Percentiles rank a stretch among this genome's conserved stretches.
Evolutionary conservation across 148 eudicot species (phyloP).

Genomic region (Heliamphora exappendiculata): DNA sequence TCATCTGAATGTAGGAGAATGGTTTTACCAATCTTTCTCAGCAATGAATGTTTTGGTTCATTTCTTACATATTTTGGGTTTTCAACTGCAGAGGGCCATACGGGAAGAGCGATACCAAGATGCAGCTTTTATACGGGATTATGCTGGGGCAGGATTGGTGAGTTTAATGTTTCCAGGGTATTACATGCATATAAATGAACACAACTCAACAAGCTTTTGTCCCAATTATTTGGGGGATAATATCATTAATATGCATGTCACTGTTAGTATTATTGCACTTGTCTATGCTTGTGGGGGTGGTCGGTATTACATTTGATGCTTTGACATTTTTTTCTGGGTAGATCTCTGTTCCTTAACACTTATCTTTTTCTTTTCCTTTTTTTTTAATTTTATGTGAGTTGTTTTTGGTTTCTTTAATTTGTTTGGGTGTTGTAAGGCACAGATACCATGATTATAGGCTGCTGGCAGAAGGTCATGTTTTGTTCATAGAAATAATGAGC

Average conservation of each 20-base stretch:
- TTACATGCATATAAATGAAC: background rate
- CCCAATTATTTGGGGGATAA: background rate
- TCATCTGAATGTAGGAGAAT: slow-evolving; percentile 48
- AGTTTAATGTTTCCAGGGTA: slow-evolving; percentile 20
- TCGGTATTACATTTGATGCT: background rate
- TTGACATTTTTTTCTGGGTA: background rate
- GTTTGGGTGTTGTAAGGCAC: background rate
- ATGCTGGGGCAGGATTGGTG: slow-evolving; percentile 92
- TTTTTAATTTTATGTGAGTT: too few species aligned
- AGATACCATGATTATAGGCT: background rate
- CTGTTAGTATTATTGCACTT: background rate
- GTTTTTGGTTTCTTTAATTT: background rate
- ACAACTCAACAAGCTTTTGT: background rate
- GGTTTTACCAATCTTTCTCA: background rate
- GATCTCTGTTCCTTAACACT: background rate
- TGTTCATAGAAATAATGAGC: background rate
- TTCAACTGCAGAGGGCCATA: slow-evolving; percentile 61
- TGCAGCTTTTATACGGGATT: slow-evolving; percentile 79
- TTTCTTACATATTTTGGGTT: background rate
- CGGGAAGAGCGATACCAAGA: slow-evolving; percentile 78
- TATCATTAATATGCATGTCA: background rate
- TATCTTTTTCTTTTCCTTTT: background rate
- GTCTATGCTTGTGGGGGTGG: background rate
- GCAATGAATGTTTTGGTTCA: background rate
- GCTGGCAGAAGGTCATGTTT: background rate